Evolutionary conservation across 2,329 filamentous ascomycete species (phyloP), one percentile per base, ranked within the genome.

Genomic region (Lecanicillium sp.): DNA sequence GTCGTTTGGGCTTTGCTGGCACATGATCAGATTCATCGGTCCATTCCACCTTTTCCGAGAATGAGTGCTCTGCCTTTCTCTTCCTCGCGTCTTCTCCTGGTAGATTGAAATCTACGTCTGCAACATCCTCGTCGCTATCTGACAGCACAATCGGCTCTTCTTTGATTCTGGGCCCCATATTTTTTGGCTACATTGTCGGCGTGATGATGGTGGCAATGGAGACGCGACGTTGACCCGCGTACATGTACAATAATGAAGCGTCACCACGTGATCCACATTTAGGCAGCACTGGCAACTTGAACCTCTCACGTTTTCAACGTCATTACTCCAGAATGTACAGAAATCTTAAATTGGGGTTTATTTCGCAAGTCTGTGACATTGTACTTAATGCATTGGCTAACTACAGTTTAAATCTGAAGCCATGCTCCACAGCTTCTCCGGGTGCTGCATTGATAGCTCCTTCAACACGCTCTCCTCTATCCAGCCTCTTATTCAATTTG

Each of bases 401-500:
- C 32, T 39, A 81, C 33, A 81, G 53, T 56, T 78, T 70, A 52
- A 83, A 85, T 27, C 80, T 68, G 56, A 85, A 85, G 0, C 80
- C 79, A 49, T 76, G 73, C 40, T 69, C 63, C 9, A 64, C 70
- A 16, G 71, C 75, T 47, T 71, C 68, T 0, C 72, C 73, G 0
- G 76, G 73, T 33, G 73, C 59, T 7, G 63, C 62, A 45, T 78
- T 76, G 45, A 80, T 70, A 1, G 69, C 71, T 4, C 71, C 73
- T 45, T 69, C 62, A 13, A 76, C 70, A 25, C 51, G 61, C 48
- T 82, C 72, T 0, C 80, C 82, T 12, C 66, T 63, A 33, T 85
- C 82, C 3, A 88, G 64, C 57, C 78, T 84, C 64, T 71, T 78
- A 51, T 88, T 89, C 49, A 86, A 53, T 31, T 73, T 63, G 12